A percentile compares a stretch with the other conserved stretches of the same genome.
Evolutionary conservation across 2,329 filamentous ascomycete species (phyloP).

Genomic region (Ascochyta pisi): DNA sequence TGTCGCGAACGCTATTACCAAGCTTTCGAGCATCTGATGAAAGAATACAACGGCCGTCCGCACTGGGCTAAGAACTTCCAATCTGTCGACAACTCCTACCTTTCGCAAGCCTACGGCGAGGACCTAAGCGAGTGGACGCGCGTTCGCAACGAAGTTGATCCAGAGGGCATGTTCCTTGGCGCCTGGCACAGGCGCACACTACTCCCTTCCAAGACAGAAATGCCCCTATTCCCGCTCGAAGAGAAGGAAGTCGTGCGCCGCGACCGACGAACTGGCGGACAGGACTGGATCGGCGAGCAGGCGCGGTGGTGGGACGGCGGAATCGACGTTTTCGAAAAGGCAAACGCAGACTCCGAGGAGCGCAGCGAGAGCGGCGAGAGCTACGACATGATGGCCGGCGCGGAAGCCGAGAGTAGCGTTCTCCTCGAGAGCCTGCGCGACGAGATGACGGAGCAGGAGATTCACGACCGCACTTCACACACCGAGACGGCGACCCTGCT

Average conservation of each 20-base stretch:
- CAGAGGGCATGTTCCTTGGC: constrained; percentile 86
- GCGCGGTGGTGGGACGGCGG: constrained; percentile 47
- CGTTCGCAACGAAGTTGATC: constrained; percentile 74
- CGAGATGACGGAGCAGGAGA: constrained; percentile 16
- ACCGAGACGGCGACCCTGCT: constrained; percentile 5
- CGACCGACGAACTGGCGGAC: constrained; percentile 38
- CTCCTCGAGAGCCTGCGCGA: constrained; percentile 41
- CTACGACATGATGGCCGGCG: constrained; percentile 56
- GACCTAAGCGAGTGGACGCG: constrained; percentile 70
- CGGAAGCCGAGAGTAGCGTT: constrained; percentile 51
- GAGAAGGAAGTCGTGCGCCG: constrained; percentile 53
- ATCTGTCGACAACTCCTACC: constrained; percentile 63
- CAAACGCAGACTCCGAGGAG: constrained; percentile 38
- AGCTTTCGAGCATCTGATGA: constrained; percentile 91
- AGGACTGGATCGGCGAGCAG: constrained; percentile 50
- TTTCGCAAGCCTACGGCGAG: constrained; percentile 73
- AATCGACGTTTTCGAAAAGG: constrained; percentile 40
- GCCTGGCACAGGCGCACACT: constrained; percentile 78
- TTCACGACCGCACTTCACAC: not conserved
- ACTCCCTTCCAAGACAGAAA: constrained; percentile 38
- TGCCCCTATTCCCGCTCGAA: constrained; percentile 46
- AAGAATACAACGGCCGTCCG: constrained; percentile 78
- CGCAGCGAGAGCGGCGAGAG: constrained; percentile 44
- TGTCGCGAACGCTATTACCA: constrained; percentile 81
- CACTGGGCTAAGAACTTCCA: constrained; percentile 95